Evolutionary conservation across 106 monocot genomes (phyloP).

Genomic region (Agapanthus africanus): DNA sequence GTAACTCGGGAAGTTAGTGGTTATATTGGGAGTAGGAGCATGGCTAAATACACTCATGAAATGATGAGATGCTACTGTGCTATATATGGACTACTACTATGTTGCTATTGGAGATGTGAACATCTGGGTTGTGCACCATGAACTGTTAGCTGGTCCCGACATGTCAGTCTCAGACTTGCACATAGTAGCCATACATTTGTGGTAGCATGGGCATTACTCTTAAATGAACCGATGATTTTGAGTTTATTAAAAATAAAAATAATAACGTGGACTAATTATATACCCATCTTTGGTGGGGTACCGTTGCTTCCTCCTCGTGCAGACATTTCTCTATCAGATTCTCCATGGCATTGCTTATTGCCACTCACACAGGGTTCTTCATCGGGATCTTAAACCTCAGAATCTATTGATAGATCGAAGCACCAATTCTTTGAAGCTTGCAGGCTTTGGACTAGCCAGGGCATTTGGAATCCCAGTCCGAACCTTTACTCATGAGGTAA

Average conservation of each 20-base stretch:
- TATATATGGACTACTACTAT: background rate
- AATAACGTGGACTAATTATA: background rate
- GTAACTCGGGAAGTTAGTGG: background rate
- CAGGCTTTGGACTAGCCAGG: constrained; percentile 89
- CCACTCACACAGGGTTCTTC: constrained; percentile 97
- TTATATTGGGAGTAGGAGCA: background rate
- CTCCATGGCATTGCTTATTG: constrained; percentile 90
- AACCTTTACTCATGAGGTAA: constrained; percentile 94
- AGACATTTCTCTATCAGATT: constrained; percentile 92
- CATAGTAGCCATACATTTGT: background rate
- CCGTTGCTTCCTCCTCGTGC: constrained; percentile 8
- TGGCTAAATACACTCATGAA: background rate
- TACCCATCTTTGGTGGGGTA: background rate
- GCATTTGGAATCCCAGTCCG: constrained; percentile 96
- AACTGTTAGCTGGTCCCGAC: background rate
- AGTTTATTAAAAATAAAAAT: too few relatives aligned
- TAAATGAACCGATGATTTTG: constrained; percentile 1
- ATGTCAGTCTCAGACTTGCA: background rate
- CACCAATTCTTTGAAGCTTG: constrained; percentile 87
- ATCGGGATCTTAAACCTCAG: constrained; percentile 93
- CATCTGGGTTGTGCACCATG: background rate
- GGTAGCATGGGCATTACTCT: background rate
- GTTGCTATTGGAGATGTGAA: background rate
- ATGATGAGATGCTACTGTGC: background rate
- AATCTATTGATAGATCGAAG: constrained; percentile 87